Percentiles rank a stretch among this genome's conserved stretches.
These are phyloP conservation scores for Dioscorea alata DNA, from an alignment of 106 monocot species.

Conservation along the genomic window DNA sequence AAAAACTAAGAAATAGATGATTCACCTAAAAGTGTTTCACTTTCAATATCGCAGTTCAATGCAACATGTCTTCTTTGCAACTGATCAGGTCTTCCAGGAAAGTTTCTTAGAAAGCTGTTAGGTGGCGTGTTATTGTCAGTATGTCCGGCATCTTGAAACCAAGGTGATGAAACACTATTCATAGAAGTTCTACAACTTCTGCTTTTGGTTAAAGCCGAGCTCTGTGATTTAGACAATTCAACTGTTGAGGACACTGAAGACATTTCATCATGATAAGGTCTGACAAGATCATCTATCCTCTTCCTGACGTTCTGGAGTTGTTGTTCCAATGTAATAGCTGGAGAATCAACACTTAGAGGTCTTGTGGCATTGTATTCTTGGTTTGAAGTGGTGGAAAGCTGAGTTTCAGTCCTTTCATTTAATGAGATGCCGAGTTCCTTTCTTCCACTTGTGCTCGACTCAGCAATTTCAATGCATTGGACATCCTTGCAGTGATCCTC, in stretches of 20 bases:
- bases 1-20: too few species aligned
- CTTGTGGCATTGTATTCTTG: conserved; percentile 5
- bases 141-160: conserved; percentile 34
- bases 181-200: conserved; percentile 60
- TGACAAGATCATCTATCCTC: conserved; percentile 22
- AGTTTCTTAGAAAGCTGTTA: conserved; percentile 42
- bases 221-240: conserved; percentile 26
- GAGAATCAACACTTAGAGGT: conserved; percentile 13
- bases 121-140: conserved; percentile 65
- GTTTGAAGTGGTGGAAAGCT: background rate
- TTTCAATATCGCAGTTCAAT: conserved; percentile 37
- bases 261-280: conserved; percentile 21
- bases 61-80: conserved; percentile 28
- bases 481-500: conserved; percentile 88
- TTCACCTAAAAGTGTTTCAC: conserved; percentile 23
- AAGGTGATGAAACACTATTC: conserved; percentile 23
- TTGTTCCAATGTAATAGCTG: conserved; percentile 60
- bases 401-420: conserved; percentile 18
- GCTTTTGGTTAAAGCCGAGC: conserved; percentile 43
- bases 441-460: conserved; percentile 18
- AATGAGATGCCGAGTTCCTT: conserved; percentile 13
- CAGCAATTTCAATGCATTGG: conserved; percentile 71
- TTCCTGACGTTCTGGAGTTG: conserved; percentile 57
- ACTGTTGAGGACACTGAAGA: conserved; percentile 17
- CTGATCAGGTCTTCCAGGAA: conserved; percentile 41